These are phyloP conservation scores for Puccinia sorghi DNA, from an alignment of 1,284 basidiomycete genomes.

Conservation along the genomic window DNA sequence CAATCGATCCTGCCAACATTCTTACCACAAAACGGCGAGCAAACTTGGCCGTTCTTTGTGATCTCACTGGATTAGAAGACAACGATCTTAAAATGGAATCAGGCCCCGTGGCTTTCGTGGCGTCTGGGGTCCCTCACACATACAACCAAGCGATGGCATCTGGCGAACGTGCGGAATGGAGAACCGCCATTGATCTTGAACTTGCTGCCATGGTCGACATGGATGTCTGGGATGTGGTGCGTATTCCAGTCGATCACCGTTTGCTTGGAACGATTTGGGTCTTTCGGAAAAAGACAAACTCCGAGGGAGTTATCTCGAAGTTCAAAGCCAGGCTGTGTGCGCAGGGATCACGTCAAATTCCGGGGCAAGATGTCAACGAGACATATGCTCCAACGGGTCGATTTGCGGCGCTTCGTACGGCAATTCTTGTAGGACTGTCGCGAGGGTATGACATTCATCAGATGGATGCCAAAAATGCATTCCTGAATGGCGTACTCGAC, in stretches of 20 bases:
- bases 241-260: not conserved
- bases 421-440: not conserved
- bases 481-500: no score
- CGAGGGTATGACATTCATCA: not conserved
- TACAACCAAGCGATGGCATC: not conserved
- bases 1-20: not conserved
- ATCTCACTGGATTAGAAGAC: no score
- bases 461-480: no score
- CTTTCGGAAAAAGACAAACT: not conserved
- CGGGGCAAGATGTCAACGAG: not conserved
- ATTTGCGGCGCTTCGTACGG: not conserved
- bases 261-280: not conserved
- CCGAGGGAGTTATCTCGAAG: not conserved
- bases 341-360: not conserved
- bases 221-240: not conserved
- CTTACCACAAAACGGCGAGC: not conserved
- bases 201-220: not conserved
- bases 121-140: not conserved
- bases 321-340: slow-evolving; percentile 19
- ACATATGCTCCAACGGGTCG: not conserved
- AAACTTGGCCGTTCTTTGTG: not conserved
- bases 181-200: not conserved
- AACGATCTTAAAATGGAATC: no score
- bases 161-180: not conserved
- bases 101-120: no score